A percentile compares a stretch with the other conserved stretches of the same genome.
Conservation (phyloP, 208 protist species). For the Jaenimonas drosophilae region DNA sequence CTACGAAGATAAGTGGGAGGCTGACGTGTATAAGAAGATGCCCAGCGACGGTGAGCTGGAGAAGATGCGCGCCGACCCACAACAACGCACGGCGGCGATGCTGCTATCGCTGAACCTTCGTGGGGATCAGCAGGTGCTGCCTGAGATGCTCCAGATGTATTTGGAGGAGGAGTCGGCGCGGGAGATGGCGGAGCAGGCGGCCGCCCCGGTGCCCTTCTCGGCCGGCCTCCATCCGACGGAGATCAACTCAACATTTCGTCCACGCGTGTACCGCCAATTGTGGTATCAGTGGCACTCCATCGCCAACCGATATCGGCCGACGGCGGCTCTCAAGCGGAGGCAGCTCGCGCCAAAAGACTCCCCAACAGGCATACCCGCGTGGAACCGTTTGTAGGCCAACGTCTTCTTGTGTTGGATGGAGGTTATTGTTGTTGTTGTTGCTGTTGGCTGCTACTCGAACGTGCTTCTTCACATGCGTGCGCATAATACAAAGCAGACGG, state of each 20-base stretch:
- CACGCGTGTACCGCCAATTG: constrained; percentile 78
- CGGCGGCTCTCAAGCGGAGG: constrained; percentile 56
- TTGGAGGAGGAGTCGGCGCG: constrained; percentile 40
- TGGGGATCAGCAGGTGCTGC: constrained; percentile 50
- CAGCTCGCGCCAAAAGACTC: constrained; percentile 83
- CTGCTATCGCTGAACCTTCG: constrained; percentile 60
- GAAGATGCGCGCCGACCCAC: constrained; percentile 8
- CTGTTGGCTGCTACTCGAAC: too few species aligned
- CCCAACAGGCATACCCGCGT: constrained; percentile 84
- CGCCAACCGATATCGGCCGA: constrained; percentile 82
- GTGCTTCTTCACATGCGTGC: too few species aligned
- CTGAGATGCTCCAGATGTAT: constrained; percentile 20
- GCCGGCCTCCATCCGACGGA: constrained; percentile 68
- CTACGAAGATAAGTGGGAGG: constrained; percentile 75
- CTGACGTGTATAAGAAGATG: constrained; percentile 59
- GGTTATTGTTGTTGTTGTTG: not conserved
- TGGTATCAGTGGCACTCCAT: constrained; percentile 89
- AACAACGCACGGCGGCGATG: constrained; percentile 20
- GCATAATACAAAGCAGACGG: too few species aligned
- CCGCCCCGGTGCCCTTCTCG: constrained; percentile 52
- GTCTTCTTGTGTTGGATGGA: too few species aligned
- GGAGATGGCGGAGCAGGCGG: constrained; percentile 33
- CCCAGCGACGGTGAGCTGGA: constrained; percentile 39
- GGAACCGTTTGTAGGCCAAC: constrained; percentile 78
- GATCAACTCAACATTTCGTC: constrained; percentile 76